Percentiles rank a stretch among this genome's conserved stretches.
Conservation (phyloP, 805 yeast species). For the Lachancea lanzarotensis region DNA sequence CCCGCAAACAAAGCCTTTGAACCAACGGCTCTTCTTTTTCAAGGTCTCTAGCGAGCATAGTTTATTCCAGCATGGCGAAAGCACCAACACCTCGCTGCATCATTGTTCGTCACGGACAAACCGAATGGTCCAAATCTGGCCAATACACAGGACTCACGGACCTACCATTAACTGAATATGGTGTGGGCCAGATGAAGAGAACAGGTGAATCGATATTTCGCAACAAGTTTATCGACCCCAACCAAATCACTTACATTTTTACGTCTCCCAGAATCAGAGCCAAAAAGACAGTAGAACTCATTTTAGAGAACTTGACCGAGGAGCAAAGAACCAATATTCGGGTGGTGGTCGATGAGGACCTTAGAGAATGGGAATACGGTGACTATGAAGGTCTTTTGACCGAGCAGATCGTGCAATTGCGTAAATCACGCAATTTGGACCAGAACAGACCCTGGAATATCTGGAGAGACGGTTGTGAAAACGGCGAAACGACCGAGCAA, state of each 20-base stretch:
- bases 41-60: not conserved
- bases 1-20: too few relatives aligned
- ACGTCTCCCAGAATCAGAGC: conserved; percentile 84
- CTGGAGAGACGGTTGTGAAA: conserved; percentile 91
- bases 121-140: conserved; percentile 93
- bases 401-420: conserved; percentile 52
- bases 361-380: conserved; percentile 95
- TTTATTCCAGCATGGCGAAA: conserved; percentile 16
- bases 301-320: conserved; percentile 45
- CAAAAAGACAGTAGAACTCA: conserved; percentile 59
- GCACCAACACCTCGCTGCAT: conserved; percentile 58
- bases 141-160: conserved; percentile 88
- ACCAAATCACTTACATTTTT: conserved; percentile 53
- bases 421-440: conserved; percentile 54
- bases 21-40: too few relatives aligned
- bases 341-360: conserved; percentile 52
- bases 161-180: conserved; percentile 67
- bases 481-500: conserved; percentile 66
- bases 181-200: conserved; percentile 65
- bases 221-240: conserved; percentile 57
- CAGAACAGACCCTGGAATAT: conserved; percentile 58
- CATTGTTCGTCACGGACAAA: conserved; percentile 80
- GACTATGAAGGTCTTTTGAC: conserved; percentile 85
- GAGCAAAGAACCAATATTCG: conserved; percentile 39
- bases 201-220: conserved; percentile 65